These are phyloP conservation scores for Pythium dissimile DNA, from an alignment of 352 stramenopile species.

Conservation along the genomic window DNA sequence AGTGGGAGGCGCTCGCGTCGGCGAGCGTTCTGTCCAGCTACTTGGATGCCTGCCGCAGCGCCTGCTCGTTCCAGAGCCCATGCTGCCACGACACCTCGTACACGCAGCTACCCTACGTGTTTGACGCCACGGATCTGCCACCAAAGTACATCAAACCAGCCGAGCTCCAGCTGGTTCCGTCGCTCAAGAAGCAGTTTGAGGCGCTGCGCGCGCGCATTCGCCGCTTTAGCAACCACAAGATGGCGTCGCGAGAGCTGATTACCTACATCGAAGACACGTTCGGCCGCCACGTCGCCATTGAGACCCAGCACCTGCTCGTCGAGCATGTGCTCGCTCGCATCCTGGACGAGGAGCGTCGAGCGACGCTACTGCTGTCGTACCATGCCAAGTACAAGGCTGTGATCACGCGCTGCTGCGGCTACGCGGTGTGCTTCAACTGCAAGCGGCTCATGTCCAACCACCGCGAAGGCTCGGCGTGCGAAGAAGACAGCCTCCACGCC, in stretches of 20 bases:
- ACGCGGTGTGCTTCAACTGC: conserved; percentile 23
- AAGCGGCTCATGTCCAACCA: conserved; percentile 13
- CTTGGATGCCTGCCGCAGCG: conserved; percentile 1
- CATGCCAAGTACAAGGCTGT: conserved; percentile 23
- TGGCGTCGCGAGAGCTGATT: conserved; percentile 9
- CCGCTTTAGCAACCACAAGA: conserved; percentile 14
- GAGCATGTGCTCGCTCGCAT: conserved; percentile 15
- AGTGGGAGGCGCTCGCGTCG: conserved; percentile 5
- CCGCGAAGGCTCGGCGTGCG: conserved; percentile 1
- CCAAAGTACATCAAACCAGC: neutral
- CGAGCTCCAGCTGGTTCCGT: conserved; percentile 3
- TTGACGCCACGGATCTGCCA: neutral
- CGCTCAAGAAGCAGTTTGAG: conserved; percentile 2
- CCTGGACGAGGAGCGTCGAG: conserved; percentile 20
- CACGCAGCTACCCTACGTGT: conserved; percentile 15
- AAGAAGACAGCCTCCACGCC: neutral
- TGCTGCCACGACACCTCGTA: conserved; percentile 25
- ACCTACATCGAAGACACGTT: conserved; percentile 14
- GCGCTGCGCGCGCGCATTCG: neutral
- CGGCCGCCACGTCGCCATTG: conserved; percentile 1
- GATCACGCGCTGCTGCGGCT: conserved; percentile 17
- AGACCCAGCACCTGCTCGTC: conserved; percentile 12
- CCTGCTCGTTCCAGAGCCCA: conserved; percentile 23
- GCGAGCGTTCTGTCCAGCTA: conserved; percentile 3
- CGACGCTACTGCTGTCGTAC: conserved; percentile 21